Evolutionary conservation across 305 asterid genomes (phyloP), one percentile per base, ranked within the genome.

Genomic region (Fraxinus platypoda): DNA sequence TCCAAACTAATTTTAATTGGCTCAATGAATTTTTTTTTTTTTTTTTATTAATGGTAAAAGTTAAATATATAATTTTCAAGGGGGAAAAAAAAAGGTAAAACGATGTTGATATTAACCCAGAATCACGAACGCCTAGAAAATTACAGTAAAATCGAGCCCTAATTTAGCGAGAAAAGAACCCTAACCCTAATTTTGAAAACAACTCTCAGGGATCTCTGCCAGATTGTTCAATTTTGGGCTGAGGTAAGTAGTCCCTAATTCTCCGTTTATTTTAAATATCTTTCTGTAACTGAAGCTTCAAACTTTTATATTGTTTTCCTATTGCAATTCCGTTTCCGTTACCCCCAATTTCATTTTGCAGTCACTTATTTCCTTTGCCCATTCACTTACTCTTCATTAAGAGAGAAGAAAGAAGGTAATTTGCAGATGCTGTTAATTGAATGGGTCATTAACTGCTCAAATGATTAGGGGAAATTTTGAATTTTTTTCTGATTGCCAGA

Each of bases 401-500:
- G 71, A 23, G 71, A 62, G 31, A 23, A 21, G 33, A 62, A 62
- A 62, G 31, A 62, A 9, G 31, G 33, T 62, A 62, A 8, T 62
- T 62, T 62, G 17, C 71, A 23, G 13, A 21, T 62, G 31, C 31
- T 62, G 33, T 62, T 62, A 62, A 62, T 62, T 23, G 31, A 62
- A 62, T 62, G 71, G 0, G 17, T 62, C 33, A 6, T 70, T 30
- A 30, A 70, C 21, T 70, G 41, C 43, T 72, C 13, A 34, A 72
- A 72, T 72, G n/a, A 0, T 72, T 72, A 1, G 43, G 0, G 49
- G 28, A 7, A 15, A 33, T 72, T 72, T 31, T 33, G 13, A 15
- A 25, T 2, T 17, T 62, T 54, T 43, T 31, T 28, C 28, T 35
- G 83, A 46, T 76, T 34, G 41, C 43, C 78, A 74, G 87, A 93